Percentiles rank a stretch among this genome's conserved stretches.
These are phyloP conservation scores for Heritiera fomes DNA, from an alignment of 345 rosid genomes.

Conservation along the genomic window DNA sequence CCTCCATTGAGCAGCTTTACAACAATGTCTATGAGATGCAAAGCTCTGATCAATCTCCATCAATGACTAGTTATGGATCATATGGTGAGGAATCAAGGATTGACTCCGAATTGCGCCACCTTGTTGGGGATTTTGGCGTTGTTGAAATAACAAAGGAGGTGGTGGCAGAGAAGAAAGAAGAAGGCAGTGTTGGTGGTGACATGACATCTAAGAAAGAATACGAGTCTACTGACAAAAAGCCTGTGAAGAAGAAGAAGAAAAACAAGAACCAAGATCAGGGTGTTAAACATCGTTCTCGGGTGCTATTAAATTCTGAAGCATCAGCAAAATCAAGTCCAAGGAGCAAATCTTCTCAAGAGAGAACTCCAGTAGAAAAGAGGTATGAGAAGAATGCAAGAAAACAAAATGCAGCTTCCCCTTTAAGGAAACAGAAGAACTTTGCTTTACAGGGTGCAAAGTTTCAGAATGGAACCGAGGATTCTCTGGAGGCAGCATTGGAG, in stretches of 20 bases:
- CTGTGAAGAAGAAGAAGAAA: slow-evolving; percentile 17
- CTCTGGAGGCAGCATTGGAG: slow-evolving; percentile 35
- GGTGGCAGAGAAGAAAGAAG: slow-evolving; percentile 43
- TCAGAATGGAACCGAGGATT: slow-evolving; percentile 35
- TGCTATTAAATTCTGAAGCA: slow-evolving; percentile 23
- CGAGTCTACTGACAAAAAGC: slow-evolving; percentile 27
- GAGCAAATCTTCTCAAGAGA: slow-evolving; percentile 37
- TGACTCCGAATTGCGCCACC: slow-evolving; percentile 84
- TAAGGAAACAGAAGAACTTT: slow-evolving; percentile 47
- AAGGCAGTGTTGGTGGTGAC: slow-evolving; percentile 36
- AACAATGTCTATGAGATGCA: slow-evolving; percentile 88
- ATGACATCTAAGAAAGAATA: slow-evolving; percentile 34
- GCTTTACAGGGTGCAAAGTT: slow-evolving; percentile 34
- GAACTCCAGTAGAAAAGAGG: slow-evolving; percentile 36
- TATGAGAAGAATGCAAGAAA: slow-evolving; percentile 40
- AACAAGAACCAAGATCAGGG: slow-evolving; percentile 31
- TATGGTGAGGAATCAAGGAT: slow-evolving; percentile 91
- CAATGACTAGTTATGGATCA: slow-evolving; percentile 68
- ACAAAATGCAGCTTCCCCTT: slow-evolving; percentile 25
- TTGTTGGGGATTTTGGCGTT: slow-evolving; percentile 59
- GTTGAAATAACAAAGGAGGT: slow-evolving; percentile 58
- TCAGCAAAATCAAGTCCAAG: slow-evolving; percentile 43
- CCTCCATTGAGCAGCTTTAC: slow-evolving; percentile 81
- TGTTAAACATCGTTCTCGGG: slow-evolving; percentile 23
- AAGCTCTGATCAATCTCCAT: slow-evolving; percentile 88